phyloP scores from a whole-genome alignment of 495 filamentous ascomycete genomes.

The Xylona heveae region DNA sequence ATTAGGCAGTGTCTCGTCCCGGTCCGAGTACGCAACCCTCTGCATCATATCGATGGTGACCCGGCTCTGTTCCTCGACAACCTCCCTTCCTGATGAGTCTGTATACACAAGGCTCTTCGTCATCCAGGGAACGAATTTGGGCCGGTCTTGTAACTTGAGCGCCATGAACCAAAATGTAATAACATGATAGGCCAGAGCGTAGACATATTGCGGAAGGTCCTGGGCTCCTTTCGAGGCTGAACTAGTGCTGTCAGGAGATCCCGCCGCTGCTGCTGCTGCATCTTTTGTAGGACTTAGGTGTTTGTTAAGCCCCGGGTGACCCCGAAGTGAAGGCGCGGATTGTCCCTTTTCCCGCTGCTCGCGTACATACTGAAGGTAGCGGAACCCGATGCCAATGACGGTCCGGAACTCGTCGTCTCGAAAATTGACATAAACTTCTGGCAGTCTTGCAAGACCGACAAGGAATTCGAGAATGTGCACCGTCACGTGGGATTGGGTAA shows the following conservation, averaged over 20 bases:
- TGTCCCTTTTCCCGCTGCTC: conserved; percentile 26
- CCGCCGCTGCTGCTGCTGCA: conserved; percentile 3
- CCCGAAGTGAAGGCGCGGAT: conserved; percentile 15
- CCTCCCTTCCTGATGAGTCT: conserved; percentile 49
- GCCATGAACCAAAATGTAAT: conserved; percentile 94
- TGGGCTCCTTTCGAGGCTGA: conserved; percentile 22
- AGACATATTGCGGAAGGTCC: conserved; percentile 76
- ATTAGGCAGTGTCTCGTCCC: conserved; percentile 46
- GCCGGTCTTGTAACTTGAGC: conserved; percentile 60
- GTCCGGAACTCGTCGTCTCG: conserved; percentile 72
- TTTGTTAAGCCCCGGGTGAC: conserved; percentile 11
- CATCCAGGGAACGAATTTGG: conserved; percentile 75
- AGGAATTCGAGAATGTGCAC: conserved; percentile 92
- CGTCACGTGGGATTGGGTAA: conserved; percentile 75
- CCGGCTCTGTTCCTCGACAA: conserved; percentile 77
- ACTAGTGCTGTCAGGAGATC: conserved; percentile 2
- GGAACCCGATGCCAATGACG: conserved; percentile 84
- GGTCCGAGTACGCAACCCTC: conserved; percentile 66
- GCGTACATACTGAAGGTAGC: conserved; percentile 61
- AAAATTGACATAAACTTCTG: conserved; percentile 70
- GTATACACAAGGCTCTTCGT: conserved; percentile 61
- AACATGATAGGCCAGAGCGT: conserved; percentile 80
- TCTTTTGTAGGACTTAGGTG: conserved; percentile 6
- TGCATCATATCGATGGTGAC: conserved; percentile 96
- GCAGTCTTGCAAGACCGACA: conserved; percentile 63